Percentiles rank a stretch among this genome's conserved stretches.
Evolutionary conservation across 2,329 filamentous ascomycete genomes (phyloP).

Genomic region (Neofusicoccum laricinum): DNA sequence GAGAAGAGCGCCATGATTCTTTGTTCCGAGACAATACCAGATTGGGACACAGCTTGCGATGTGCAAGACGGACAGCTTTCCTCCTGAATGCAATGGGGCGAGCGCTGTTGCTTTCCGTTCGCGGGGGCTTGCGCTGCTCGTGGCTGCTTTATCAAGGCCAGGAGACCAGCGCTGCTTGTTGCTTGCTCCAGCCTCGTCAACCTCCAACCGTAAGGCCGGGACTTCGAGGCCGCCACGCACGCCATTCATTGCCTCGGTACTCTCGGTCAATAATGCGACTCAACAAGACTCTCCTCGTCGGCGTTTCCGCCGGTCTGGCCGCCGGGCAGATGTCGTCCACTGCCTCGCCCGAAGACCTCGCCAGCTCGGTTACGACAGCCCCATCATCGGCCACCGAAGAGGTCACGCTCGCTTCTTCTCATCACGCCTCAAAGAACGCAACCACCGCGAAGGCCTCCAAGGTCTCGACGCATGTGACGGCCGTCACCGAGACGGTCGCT

Average conservation of each 20-base stretch:
- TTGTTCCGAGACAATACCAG: too few species aligned
- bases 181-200: background rate
- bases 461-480: background rate
- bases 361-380: background rate
- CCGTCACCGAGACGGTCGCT: conserved; percentile 10
- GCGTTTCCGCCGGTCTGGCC: background rate
- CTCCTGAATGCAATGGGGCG: background rate
- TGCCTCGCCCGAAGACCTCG: too few species aligned
- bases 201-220: background rate
- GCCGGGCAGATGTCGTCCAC: background rate
- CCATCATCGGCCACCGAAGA: background rate
- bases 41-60: too few species aligned
- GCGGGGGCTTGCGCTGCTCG: background rate
- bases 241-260: background rate
- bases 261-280: background rate
- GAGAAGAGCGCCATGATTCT: too few species aligned
- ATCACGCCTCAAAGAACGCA: background rate
- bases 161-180: background rate
- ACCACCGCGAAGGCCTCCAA: background rate
- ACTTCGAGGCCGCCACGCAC: background rate
- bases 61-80: background rate
- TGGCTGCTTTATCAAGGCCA: background rate
- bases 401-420: background rate
- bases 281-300: background rate
- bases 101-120: background rate